Conservation (phyloP, 352 stramenopile species). For the Phytophthora multivora region DNA sequence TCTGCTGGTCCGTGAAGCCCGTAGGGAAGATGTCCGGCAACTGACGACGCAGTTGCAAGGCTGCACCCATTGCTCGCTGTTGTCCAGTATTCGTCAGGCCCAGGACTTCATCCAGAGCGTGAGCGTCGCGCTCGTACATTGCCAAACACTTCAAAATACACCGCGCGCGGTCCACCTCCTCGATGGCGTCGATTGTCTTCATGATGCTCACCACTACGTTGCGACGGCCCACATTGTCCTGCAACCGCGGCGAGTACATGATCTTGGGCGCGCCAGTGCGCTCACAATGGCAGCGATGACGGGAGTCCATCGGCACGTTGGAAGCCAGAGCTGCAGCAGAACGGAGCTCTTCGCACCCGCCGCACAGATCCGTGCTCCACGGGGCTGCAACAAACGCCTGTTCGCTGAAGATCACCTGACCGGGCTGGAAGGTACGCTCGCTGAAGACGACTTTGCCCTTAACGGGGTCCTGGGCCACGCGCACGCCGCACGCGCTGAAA, state of each 20-base stretch:
- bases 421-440: constrained; percentile 54
- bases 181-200: constrained; percentile 60
- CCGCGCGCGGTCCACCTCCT: constrained; percentile 71
- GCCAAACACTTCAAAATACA: constrained; percentile 75
- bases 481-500: constrained; percentile 61
- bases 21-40: constrained; percentile 58
- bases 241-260: constrained; percentile 53
- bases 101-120: constrained; percentile 53
- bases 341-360: constrained; percentile 53
- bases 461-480: constrained; percentile 47
- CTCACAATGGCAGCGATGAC: constrained; percentile 44
- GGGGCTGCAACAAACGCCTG: constrained; percentile 72
- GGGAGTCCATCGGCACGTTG: constrained; percentile 17
- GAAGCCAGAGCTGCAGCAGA: constrained; percentile 23
- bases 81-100: constrained; percentile 51
- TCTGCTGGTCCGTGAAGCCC: constrained; percentile 58
- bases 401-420: constrained; percentile 79
- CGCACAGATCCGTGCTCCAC: constrained; percentile 72
- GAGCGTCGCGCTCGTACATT: constrained; percentile 55
- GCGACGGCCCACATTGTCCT: constrained; percentile 47
- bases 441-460: constrained; percentile 73
- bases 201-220: constrained; percentile 64
- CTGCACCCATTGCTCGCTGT: constrained; percentile 44
- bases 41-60: constrained; percentile 46
- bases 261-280: constrained; percentile 27